A percentile compares a stretch with the other conserved stretches of the same genome.
These are phyloP conservation scores for Pyricularia grisea DNA, from an alignment of 2,329 filamentous ascomycete species.

Conservation along the genomic window DNA sequence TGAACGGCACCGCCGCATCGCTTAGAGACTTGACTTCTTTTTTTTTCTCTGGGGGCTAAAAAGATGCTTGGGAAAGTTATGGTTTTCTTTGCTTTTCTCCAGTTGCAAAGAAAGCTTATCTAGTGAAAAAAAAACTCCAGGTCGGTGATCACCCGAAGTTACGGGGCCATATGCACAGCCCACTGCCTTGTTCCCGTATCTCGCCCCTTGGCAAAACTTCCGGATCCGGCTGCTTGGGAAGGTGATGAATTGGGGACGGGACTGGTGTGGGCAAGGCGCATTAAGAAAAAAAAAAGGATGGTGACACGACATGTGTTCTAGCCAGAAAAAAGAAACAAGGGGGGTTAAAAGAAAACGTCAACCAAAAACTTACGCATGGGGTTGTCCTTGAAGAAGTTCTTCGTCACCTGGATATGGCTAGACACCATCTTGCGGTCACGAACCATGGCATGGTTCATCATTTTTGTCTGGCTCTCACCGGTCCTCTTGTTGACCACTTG, in stretches of 20 bases:
- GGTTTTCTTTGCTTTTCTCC: no score
- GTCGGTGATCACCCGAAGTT: neutral
- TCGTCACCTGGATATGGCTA: slow-evolving; percentile 60
- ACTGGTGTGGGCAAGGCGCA: neutral
- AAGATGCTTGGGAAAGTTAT: no score
- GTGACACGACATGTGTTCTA: neutral
- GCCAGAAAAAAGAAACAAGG: slow-evolving; percentile 6
- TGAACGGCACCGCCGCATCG: neutral
- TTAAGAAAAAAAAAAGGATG: neutral
- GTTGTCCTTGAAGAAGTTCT: slow-evolving; percentile 54
- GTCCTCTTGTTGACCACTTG: slow-evolving; percentile 49
- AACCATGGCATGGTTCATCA: neutral
- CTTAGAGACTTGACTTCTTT: neutral
- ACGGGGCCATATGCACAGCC: neutral
- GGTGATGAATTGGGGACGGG: neutral
- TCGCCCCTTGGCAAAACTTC: neutral
- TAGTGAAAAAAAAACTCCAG: neutral
- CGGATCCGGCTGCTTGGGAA: neutral
- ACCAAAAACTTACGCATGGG: slow-evolving; percentile 46
- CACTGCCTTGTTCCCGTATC: neutral
- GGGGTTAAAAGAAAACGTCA: neutral
- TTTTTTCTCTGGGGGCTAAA: neutral
- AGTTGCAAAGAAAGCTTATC: neutral
- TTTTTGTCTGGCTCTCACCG: neutral
- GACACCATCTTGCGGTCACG: slow-evolving; percentile 50